phyloP scores from a whole-genome alignment of 1,139 yeast genomes.

The Hemisphaericaspora subhashii region DNA sequence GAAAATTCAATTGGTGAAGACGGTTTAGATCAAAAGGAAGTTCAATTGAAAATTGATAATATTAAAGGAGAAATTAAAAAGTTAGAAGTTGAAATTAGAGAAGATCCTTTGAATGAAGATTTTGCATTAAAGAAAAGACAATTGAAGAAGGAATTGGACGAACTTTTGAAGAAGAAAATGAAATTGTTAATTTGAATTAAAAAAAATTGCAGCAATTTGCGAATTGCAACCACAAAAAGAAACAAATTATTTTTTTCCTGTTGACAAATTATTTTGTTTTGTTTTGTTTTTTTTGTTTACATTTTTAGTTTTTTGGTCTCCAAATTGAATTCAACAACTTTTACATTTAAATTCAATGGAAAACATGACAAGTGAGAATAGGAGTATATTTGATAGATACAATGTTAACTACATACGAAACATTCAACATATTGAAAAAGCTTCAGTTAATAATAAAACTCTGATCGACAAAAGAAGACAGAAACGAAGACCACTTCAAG shows the following conservation, averaged over 20 bases:
- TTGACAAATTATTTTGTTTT: too few relatives aligned
- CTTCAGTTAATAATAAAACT: neutral
- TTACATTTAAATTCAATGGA: too few relatives aligned
- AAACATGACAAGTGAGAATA: neutral
- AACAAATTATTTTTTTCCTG: too few relatives aligned
- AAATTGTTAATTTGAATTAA: too few relatives aligned
- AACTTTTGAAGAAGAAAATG: neutral
- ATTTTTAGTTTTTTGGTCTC: too few relatives aligned
- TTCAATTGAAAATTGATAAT: neutral
- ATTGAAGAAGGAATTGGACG: neutral
- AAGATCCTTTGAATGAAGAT: neutral
- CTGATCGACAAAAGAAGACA: neutral
- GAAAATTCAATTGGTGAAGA: neutral
- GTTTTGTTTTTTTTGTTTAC: too few relatives aligned
- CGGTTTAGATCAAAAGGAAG: neutral
- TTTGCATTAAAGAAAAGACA: neutral
- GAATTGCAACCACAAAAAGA: too few relatives aligned
- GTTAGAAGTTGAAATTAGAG: neutral
- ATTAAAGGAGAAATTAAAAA: neutral
- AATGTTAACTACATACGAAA: neutral
- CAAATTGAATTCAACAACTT: neutral
- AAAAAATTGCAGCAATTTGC: too few relatives aligned
- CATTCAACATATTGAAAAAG: neutral
- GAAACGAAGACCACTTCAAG: conserved; percentile 2
- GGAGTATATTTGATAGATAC: neutral